Evolutionary conservation across 1,284 basidiomycete species (phyloP).

Genomic region (Cyathus olla): DNA sequence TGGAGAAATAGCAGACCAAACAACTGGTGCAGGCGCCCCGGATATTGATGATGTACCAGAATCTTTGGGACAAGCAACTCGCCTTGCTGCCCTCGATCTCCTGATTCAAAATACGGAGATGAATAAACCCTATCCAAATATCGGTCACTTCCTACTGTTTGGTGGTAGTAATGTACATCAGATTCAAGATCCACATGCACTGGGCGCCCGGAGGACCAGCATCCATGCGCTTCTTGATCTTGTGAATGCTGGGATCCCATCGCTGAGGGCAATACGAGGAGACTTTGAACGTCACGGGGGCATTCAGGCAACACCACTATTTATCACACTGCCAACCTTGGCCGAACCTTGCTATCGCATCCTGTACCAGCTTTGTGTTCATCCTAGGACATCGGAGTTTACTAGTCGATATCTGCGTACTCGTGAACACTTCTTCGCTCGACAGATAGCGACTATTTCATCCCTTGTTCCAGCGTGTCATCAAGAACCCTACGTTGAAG

Average conservation of each 20-base stretch:
- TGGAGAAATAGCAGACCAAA: slow-evolving; percentile 68
- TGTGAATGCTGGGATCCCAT: slow-evolving; percentile 76
- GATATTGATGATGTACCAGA: slow-evolving; percentile 59
- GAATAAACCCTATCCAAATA: slow-evolving; percentile 80
- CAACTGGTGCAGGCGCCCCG: slow-evolving; percentile 78
- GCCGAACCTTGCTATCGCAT: slow-evolving; percentile 91
- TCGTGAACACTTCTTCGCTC: slow-evolving; percentile 89
- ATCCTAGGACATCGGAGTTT: slow-evolving; percentile 85
- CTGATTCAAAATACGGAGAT: slow-evolving; percentile 84
- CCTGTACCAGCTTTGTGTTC: slow-evolving; percentile 88
- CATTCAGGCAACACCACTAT: slow-evolving; percentile 61
- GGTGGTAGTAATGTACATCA: slow-evolving; percentile 66
- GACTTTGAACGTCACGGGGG: slow-evolving; percentile 49
- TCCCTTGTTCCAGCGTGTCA: slow-evolving; percentile 63
- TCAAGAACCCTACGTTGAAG: slow-evolving; percentile 70
- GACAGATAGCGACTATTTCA: slow-evolving; percentile 84
- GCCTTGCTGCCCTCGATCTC: slow-evolving; percentile 87
- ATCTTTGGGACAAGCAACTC: slow-evolving; percentile 75
- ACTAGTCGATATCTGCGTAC: slow-evolving; percentile 92
- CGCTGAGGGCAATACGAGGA: slow-evolving; percentile 58
- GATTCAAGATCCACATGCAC: slow-evolving; percentile 82
- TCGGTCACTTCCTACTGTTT: slow-evolving; percentile 92
- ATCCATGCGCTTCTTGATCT: slow-evolving; percentile 88
- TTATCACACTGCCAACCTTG: slow-evolving; percentile 79
- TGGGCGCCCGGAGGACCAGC: slow-evolving; percentile 77